Evolutionary conservation across 495 filamentous ascomycete genomes (phyloP), one percentile per base, ranked within the genome.

Genomic region (Talaromyces stipitatus): DNA sequence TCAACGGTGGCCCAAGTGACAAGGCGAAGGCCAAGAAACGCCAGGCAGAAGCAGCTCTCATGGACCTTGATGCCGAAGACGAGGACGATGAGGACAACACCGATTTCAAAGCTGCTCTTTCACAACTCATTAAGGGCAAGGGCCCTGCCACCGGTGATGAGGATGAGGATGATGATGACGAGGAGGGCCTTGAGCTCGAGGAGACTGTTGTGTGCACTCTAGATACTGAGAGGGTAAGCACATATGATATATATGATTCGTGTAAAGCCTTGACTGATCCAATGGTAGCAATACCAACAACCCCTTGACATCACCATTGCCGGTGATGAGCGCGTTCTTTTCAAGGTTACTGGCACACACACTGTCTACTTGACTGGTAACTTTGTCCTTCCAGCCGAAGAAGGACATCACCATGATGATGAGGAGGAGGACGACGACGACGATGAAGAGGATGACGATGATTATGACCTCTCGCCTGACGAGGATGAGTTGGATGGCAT

Each of bases 121-220:
- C 72, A 14, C 86, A 84, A 62, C 75, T 76, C 60, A 81, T 85
- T 65, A 91, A 95, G 80, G 89, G 88, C 69, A 95, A 94, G 76
- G 86, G 73, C 58, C 90, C 89, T 68, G 89, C 85, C 55, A 80
- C 69, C 22, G 84, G 74, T 55, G 81, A 85, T 55, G 83, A 85
- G 14, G 83, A 87, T 24, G 79, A 82, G 22, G 81, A 85, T 29
- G 79, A 83, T 18, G 79, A 82, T 24, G 82, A 83, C 46, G 82
- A 83, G 50, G 85, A 86, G 51, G 87, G 84, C 27, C 61, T 86
- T 54, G 84, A 86, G 60, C 69, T 91, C 53, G 90, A 97, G 69
- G 87, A 95, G 73, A 88, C 86, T 60, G 91, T 97, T 56, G 68
- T 99, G 61, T 99, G 95, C 77, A 97, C 94, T 38, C 79, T 99